Base-by-base conservation (phyloP, 257 asterid genomes). In the Ocimum tenuiflorum region DNA sequence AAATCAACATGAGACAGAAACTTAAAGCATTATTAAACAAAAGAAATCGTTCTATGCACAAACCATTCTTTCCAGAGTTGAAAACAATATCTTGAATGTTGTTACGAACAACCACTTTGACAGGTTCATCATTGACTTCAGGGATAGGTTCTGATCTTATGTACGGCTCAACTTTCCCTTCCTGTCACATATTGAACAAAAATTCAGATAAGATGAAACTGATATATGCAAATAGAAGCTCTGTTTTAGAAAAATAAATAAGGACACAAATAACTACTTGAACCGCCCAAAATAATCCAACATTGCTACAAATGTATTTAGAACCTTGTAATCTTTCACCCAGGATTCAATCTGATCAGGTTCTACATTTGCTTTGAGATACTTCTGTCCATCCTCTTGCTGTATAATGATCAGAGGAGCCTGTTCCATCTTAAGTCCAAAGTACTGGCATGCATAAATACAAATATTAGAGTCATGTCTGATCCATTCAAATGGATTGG, bases 21-120 rank as follows among this genome's bases (percentile, higher is more conserved):
- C 4, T 31, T 31, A 31, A 31, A 31, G 6, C 36, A 31, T 31
- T n/a, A n/a, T n/a, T 4, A 31, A 31, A 31, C 3, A 31, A 4
- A 31, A 7, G 36, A 31, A 31, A 9, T 38, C 11, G n/a, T 17
- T 53, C 6, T 8, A 9, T 8, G 48, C 7, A 76, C 86, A 20
- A 7, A 86, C 95, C 95, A 71, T 90, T 87, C 83, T 90, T 90
- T 15, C 86, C 88, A 1, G 97, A 90, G 65, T 81, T 85, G 82
- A 83, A 77, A 39, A 90, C 91, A 48, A 77, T 11, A 27, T 90
- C 91, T 35, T 79, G 74, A 29, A 91, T 71, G 78, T 79, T 88
- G 76, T 83, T 76, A 29, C 82, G 78, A 36, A 91, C 97, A 6
- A 86, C 89, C 68, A 86, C 95, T 73, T 88, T 91, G 45, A 88